phyloP scores from a whole-genome alignment of 805 yeast species.

The Saccharomycopsis microspora region DNA sequence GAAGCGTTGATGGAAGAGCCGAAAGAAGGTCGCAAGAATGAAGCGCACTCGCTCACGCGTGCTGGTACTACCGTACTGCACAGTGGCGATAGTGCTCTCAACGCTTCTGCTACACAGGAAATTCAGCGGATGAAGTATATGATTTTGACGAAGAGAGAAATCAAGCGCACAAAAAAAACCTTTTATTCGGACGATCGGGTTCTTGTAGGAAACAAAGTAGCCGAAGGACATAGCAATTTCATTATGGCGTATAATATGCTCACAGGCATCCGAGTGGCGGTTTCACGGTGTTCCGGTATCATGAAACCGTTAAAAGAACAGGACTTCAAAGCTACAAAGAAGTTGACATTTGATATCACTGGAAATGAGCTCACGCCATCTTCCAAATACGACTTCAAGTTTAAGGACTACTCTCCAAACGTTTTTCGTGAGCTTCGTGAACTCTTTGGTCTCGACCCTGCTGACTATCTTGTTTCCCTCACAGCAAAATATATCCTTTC shows the following conservation, averaged over 20 bases:
- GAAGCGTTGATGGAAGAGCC: not conserved
- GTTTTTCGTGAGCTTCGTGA: constrained; percentile 80
- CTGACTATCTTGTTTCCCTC: constrained; percentile 84
- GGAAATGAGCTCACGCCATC: constrained; percentile 90
- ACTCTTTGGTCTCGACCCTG: constrained; percentile 83
- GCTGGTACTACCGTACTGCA: no score
- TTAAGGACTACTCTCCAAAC: constrained; percentile 92
- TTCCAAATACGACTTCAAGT: constrained; percentile 89
- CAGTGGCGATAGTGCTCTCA: constrained; percentile 1
- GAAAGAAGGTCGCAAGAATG: not conserved
- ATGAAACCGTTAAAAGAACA: constrained; percentile 59
- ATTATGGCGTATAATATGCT: constrained; percentile 95
- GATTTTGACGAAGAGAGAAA: constrained; percentile 11
- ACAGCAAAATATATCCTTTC: constrained; percentile 89
- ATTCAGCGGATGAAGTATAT: constrained; percentile 15
- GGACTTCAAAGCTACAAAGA: constrained; percentile 65
- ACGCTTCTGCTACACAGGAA: constrained; percentile 14
- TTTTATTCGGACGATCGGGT: not conserved
- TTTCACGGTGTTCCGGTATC: constrained; percentile 80
- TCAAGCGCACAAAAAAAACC: constrained; percentile 8
- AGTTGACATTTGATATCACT: constrained; percentile 74
- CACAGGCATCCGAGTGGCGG: constrained; percentile 93
- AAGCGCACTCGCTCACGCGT: not conserved
- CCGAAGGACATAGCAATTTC: constrained; percentile 89
- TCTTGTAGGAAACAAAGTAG: constrained; percentile 35